phyloP scores from a whole-genome alignment of 768 basidiomycete genomes.

The Steccherinum ochraceum region DNA sequence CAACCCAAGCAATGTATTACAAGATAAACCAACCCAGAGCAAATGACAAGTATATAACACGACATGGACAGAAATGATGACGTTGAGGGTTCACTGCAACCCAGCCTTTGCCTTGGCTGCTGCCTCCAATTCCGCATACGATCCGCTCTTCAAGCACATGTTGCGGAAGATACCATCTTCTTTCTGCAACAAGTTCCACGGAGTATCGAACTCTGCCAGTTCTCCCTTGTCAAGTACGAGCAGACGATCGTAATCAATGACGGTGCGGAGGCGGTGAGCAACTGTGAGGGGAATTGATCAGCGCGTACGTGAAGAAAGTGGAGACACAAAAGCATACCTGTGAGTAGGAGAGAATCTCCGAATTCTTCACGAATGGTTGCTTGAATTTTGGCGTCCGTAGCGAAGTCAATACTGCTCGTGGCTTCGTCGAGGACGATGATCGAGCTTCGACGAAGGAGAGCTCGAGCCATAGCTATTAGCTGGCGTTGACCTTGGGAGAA shows the following conservation, averaged over 20 bases:
- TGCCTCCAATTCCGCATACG: conserved; percentile 52
- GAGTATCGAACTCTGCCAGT: conserved; percentile 45
- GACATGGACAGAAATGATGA: too few relatives aligned
- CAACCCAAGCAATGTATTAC: too few relatives aligned
- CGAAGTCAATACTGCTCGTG: conserved; percentile 82
- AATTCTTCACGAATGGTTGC: conserved; percentile 85
- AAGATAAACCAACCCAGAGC: too few relatives aligned
- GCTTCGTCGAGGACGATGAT: conserved; percentile 81
- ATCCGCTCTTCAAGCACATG: conserved; percentile 60
- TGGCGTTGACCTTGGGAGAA: conserved; percentile 93
- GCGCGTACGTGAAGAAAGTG: conserved; percentile 2
- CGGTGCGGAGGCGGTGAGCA: conserved; percentile 68
- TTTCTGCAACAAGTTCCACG: conserved; percentile 39
- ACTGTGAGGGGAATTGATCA: conserved; percentile 31
- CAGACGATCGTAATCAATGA: conserved; percentile 77
- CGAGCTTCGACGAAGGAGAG: conserved; percentile 61
- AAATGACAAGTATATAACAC: too few relatives aligned
- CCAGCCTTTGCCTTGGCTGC: conserved; percentile 41
- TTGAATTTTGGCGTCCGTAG: conserved; percentile 88
- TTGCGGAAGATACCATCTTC: conserved; percentile 42
- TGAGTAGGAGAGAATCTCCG: conserved; percentile 63
- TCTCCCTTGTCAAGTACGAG: conserved; percentile 72
- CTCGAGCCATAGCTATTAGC: conserved; percentile 80
- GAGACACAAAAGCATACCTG: conserved; percentile 40
- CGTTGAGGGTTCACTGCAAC: too few relatives aligned